Conservation (phyloP, 495 filamentous ascomycete genomes). For the Barbatosphaeria neglecta region DNA sequence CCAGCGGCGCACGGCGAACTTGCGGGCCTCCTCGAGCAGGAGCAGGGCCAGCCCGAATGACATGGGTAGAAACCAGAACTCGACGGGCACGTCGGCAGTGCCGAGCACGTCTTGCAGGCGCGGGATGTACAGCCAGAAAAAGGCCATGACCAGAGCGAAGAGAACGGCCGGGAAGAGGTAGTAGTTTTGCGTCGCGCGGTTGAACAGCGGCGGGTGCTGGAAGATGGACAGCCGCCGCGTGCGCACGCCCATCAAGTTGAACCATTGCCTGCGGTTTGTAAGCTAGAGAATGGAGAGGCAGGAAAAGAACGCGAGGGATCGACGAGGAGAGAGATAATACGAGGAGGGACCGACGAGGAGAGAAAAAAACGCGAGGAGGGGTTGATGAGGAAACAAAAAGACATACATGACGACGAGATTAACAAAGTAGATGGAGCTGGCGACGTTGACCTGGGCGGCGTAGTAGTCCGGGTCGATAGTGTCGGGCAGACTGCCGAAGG, state of each 20-base stretch:
- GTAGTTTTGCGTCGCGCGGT: constrained; percentile 44
- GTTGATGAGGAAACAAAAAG: neutral
- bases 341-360: neutral
- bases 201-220: constrained; percentile 50
- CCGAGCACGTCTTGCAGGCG: constrained; percentile 40
- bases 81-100: constrained; percentile 46
- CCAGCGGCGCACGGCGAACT: constrained; percentile 37
- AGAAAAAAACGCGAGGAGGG: neutral
- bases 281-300: no score
- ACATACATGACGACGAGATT: constrained; percentile 57
- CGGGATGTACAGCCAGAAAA: constrained; percentile 53
- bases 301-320: no score
- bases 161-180: constrained; percentile 53
- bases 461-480: constrained; percentile 35
- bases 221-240: constrained; percentile 55
- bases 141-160: constrained; percentile 49
- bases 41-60: constrained; percentile 51
- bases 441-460: constrained; percentile 38
- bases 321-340: no score
- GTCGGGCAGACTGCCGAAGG: constrained; percentile 39
- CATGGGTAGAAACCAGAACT: constrained; percentile 56
- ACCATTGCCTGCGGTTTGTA: constrained; percentile 56
- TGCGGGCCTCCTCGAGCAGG: constrained; percentile 46
- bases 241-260: constrained; percentile 53
- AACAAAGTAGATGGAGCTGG: constrained; percentile 59